phyloP scores from a whole-genome alignment of 345 rosid species.

The Eucalyptus brandiana region DNA sequence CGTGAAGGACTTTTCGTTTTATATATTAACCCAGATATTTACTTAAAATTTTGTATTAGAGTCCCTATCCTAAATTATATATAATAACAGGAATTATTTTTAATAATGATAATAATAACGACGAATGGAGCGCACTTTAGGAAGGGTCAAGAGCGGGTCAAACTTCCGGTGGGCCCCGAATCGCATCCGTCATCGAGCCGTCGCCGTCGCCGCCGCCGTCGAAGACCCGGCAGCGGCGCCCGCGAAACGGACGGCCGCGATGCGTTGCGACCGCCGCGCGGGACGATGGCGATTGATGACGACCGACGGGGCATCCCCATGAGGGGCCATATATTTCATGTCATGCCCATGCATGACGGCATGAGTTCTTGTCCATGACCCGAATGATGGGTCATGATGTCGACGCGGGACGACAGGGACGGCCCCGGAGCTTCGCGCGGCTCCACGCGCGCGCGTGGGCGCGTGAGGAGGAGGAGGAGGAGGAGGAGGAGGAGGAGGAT shows the following conservation, averaged over 20 bases:
- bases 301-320: neutral
- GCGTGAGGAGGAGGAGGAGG: neutral
- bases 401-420: neutral
- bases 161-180: neutral
- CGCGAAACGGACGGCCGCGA: neutral
- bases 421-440: neutral
- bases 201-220: neutral
- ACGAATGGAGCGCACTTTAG: neutral
- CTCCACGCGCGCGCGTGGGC: neutral
- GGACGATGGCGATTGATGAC: neutral
- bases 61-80: no score
- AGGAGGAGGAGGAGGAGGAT: no score
- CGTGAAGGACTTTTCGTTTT: fast-evolving
- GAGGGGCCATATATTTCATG: neutral
- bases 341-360: neutral
- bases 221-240: neutral
- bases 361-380: neutral
- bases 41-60: neutral
- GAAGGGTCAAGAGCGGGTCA: neutral
- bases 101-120: no score
- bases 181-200: neutral
- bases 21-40: neutral
- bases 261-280: neutral
- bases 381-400: neutral
- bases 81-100: no score